These are phyloP conservation scores for Amborella trichopoda DNA, from an alignment of 164 flowering plant species.

Conservation along the genomic window DNA sequence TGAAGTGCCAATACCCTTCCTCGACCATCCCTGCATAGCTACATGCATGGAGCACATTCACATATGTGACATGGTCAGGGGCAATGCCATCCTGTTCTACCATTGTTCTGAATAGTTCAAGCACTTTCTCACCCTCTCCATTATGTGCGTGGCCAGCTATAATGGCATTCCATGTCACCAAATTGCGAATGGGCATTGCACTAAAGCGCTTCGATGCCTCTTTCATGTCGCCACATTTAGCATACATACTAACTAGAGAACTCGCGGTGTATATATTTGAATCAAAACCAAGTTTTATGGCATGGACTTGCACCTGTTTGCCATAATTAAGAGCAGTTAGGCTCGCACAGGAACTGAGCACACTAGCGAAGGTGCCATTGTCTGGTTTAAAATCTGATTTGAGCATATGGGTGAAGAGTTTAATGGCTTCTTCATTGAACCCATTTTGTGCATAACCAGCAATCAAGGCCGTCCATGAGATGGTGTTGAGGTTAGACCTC, in stretches of 20 bases:
- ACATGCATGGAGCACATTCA: constrained; percentile 66
- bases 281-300: constrained; percentile 22
- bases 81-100: constrained; percentile 20
- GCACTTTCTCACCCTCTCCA: constrained; percentile 51
- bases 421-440: constrained; percentile 38
- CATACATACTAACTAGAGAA: constrained; percentile 69
- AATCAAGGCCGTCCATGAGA: constrained; percentile 46
- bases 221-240: constrained; percentile 54
- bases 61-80: constrained; percentile 55
- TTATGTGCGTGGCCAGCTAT: constrained; percentile 74
- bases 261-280: constrained; percentile 38
- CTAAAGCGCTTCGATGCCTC: constrained; percentile 45
- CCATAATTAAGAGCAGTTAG: constrained; percentile 32
- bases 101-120: constrained; percentile 53
- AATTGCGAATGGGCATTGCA: constrained; percentile 29
- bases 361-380: constrained; percentile 46
- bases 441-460: constrained; percentile 50
- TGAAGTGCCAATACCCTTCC: constrained; percentile 39
- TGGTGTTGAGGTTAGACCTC: constrained; percentile 32
- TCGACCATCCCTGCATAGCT: constrained; percentile 55
- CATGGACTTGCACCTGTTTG: constrained; percentile 28
- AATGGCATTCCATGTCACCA: constrained; percentile 76
- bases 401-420: constrained; percentile 43
- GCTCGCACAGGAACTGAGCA: constrained; percentile 63
- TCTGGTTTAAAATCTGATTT: constrained; percentile 25